Evolutionary conservation across 2,329 filamentous ascomycete species (phyloP).

Genomic region (Exophiala bonariae): DNA sequence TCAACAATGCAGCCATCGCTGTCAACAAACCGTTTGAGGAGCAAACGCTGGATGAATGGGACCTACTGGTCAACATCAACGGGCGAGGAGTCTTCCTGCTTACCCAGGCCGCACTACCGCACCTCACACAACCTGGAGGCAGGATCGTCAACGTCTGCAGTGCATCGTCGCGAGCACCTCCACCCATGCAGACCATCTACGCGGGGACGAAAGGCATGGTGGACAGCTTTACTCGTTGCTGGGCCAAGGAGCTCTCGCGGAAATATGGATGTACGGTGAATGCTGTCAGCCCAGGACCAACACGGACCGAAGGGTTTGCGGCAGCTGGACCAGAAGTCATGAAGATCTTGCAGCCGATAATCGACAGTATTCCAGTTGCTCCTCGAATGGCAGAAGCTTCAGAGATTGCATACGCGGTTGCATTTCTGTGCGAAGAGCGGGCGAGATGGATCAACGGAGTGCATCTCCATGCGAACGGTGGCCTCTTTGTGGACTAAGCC

Average conservation of each 20-base stretch:
- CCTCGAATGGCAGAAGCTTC: slow-evolving; percentile 43
- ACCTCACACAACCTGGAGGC: slow-evolving; percentile 36
- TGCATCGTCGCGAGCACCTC: slow-evolving; percentile 41
- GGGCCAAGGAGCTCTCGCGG: slow-evolving; percentile 28
- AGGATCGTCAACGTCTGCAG: slow-evolving; percentile 45
- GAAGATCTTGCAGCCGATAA: slow-evolving; percentile 42
- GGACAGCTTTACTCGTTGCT: slow-evolving; percentile 38
- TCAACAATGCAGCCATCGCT: slow-evolving; percentile 43
- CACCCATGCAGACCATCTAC: slow-evolving; percentile 36
- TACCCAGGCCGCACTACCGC: slow-evolving; percentile 28
- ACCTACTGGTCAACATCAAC: slow-evolving; percentile 46
- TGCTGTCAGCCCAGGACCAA: slow-evolving; percentile 32
- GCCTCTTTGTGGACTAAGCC: slow-evolving; percentile 30
- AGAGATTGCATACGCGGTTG: slow-evolving; percentile 51
- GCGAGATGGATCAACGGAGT: slow-evolving; percentile 52
- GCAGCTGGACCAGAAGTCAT: slow-evolving; percentile 42
- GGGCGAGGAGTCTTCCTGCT: slow-evolving; percentile 48
- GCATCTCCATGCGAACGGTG: slow-evolving; percentile 36
- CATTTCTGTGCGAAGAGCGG: slow-evolving; percentile 45
- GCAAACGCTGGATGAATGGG: slow-evolving; percentile 45
- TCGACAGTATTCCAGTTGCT: slow-evolving; percentile 47
- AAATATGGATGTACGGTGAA: slow-evolving; percentile 35
- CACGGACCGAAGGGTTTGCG: slow-evolving; percentile 32
- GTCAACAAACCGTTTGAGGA: slow-evolving; percentile 14
- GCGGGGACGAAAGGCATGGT: slow-evolving; percentile 42